Evolutionary conservation across 2,329 filamentous ascomycete genomes (phyloP), one percentile per base, ranked within the genome.

Genomic region (Phialemoniopsis sp.): DNA sequence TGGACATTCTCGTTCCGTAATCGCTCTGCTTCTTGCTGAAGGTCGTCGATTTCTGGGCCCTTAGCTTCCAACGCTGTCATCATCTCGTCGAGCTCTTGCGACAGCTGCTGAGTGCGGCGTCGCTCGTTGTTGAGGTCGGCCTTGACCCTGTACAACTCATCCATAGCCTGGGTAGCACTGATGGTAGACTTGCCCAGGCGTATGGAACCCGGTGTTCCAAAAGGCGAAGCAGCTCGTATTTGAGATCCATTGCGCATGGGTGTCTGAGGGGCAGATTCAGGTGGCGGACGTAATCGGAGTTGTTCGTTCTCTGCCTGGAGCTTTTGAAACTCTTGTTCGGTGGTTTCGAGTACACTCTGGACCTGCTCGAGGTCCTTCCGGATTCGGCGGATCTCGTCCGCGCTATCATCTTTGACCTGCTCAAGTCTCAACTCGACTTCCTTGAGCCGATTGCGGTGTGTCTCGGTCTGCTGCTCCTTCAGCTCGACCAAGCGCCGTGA

Each of bases 1-100:
- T 93, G 85, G 28, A 87, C 75, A 29, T 94, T 82, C 49, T 95
- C 89, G 42, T 77, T 76, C 42, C 90, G 81, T 3, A 97, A 74
- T 26, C 86, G 81, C 38, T 88, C 82, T 46, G 90, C 83, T 52
- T 97, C 90, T 13, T 80, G 76, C 35, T 87, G 82, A 14, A 95
- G 69, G 50, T 97, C 90, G 45, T 95, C 83, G 21, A 96, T 79
- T 54, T 96, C 89, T 0, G 93, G 93, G 18, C 85, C 82, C 58
- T 87, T 90, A 17, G 83, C 83, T 59, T 98, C 90, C 29, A 97
- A 66, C 42, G 90, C 85, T 29, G 82, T 76, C 42, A 96, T 79
- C 68, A 96, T 87, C 43, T 93, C 87, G 47, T 96, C 88, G 33
- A 97, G 70, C 33, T 91, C 81, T 29, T 81, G 76, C 14, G 79